Evolutionary conservation across 2,329 filamentous ascomycete genomes (phyloP).

Genomic region (Venturia nashicola): DNA sequence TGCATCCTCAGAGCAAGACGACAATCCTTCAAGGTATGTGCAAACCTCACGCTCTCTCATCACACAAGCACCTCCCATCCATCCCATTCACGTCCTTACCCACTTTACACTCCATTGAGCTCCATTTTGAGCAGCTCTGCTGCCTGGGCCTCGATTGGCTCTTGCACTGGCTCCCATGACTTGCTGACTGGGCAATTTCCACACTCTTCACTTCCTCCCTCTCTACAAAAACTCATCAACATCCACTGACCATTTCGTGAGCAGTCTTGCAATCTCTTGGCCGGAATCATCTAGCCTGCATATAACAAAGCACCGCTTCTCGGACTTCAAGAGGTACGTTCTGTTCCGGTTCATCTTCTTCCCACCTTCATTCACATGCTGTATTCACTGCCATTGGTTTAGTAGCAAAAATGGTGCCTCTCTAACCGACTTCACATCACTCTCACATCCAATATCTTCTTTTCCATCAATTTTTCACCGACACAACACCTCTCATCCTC

Average conservation of each 20-base stretch:
- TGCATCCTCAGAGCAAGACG: conserved; percentile 6
- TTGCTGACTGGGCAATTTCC: background rate
- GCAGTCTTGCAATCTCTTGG: conserved; percentile 6
- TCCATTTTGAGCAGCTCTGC: background rate
- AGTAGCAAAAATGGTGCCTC: background rate
- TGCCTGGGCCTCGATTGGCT: background rate
- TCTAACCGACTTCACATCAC: background rate
- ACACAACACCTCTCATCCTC: background rate
- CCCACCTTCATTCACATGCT: background rate
- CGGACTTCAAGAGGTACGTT: conserved; percentile 4
- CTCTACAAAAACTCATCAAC: background rate
- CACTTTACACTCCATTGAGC: background rate
- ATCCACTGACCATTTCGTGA: background rate
- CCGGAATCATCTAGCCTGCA: conserved; percentile 6
- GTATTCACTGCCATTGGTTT: background rate
- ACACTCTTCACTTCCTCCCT: background rate
- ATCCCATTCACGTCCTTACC: background rate
- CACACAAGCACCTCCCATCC: background rate
- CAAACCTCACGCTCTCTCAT: background rate
- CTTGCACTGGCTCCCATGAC: background rate
- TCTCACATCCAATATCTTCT: background rate
- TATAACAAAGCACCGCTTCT: conserved; percentile 3
- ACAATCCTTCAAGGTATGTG: conserved; percentile 9
- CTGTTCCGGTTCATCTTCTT: background rate
- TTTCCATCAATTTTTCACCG: background rate